These are phyloP conservation scores for Wickerhamomyces chambardii DNA, from an alignment of 805 yeast species.

Conservation along the genomic window DNA sequence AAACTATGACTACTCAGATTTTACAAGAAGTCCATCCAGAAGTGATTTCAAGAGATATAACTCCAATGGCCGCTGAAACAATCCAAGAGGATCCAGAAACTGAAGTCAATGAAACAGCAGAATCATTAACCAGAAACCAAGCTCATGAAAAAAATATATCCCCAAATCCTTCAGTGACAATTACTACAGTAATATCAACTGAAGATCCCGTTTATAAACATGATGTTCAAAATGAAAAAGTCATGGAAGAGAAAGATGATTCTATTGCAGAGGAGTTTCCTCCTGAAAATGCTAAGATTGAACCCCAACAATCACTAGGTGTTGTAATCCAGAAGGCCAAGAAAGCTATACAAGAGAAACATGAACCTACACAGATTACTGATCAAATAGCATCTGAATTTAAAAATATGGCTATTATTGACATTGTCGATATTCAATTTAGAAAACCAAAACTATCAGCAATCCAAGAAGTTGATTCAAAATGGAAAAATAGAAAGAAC, in stretches of 20 bases:
- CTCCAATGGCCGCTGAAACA: background rate
- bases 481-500: constrained; percentile 26
- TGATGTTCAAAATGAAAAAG: background rate
- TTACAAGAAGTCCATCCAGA: constrained; percentile 1
- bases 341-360: constrained; percentile 9
- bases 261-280: background rate
- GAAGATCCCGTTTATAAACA: background rate
- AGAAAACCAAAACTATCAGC: constrained; percentile 1
- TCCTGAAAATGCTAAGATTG: background rate
- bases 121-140: too few relatives aligned
- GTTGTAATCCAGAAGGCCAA: constrained; percentile 14
- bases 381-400: constrained; percentile 20
- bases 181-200: too few relatives aligned
- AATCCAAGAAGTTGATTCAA: constrained; percentile 2
- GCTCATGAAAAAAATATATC: too few relatives aligned
- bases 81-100: background rate
- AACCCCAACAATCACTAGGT: constrained; percentile 6
- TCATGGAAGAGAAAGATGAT: background rate
- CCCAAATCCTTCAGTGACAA: too few relatives aligned
- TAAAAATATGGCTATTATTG: constrained; percentile 26
- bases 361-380: constrained; percentile 7
- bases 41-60: background rate
- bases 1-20: background rate
- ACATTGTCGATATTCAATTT: constrained; percentile 14
- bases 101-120: too few relatives aligned